Percentiles rank a stretch among this genome's conserved stretches.
These are phyloP conservation scores for Aspergillus glaucus DNA, from an alignment of 2,329 filamentous ascomycete species.

Conservation along the genomic window DNA sequence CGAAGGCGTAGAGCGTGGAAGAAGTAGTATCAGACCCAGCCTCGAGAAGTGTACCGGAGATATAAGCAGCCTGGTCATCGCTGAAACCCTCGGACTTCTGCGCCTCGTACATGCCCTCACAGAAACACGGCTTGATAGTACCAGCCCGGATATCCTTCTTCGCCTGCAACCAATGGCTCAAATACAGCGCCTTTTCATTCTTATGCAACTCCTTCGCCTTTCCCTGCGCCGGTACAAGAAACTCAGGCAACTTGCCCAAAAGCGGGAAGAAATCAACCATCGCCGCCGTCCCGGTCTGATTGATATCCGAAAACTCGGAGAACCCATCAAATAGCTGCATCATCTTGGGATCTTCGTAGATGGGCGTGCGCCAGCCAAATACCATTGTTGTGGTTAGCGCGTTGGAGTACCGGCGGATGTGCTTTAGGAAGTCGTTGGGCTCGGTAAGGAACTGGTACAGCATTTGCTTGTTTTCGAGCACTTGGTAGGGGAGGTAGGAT, in stretches of 20 bases:
- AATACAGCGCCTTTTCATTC: conserved; percentile 39
- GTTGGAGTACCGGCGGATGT: conserved; percentile 45
- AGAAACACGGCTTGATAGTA: conserved; percentile 25
- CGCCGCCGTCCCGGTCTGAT: conserved; percentile 37
- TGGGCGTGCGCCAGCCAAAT: conserved; percentile 42
- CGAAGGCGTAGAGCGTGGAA: conserved; percentile 43
- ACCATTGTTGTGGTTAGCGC: conserved; percentile 47
- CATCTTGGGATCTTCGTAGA: conserved; percentile 38
- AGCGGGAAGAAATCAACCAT: conserved; percentile 45
- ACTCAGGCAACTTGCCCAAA: conserved; percentile 41
- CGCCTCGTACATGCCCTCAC: conserved; percentile 16
- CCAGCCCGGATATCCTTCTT: conserved; percentile 29
- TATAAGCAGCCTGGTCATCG: conserved; percentile 30
- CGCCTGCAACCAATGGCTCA: conserved; percentile 37
- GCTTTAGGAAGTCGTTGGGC: conserved; percentile 38
- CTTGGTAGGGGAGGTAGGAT: conserved; percentile 51
- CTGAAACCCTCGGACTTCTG: conserved; percentile 28
- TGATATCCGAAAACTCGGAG: conserved; percentile 38
- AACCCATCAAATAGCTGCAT: conserved; percentile 40
- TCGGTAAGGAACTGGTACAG: conserved; percentile 39
- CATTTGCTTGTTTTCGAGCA: conserved; percentile 52
- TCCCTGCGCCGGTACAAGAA: conserved; percentile 27
- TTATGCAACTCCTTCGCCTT: conserved; percentile 40
- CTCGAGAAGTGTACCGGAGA: conserved; percentile 28
- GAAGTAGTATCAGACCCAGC: conserved; percentile 49